Base-by-base conservation (phyloP, 495 filamentous ascomycete species). In the Usnea hakonensis region DNA sequence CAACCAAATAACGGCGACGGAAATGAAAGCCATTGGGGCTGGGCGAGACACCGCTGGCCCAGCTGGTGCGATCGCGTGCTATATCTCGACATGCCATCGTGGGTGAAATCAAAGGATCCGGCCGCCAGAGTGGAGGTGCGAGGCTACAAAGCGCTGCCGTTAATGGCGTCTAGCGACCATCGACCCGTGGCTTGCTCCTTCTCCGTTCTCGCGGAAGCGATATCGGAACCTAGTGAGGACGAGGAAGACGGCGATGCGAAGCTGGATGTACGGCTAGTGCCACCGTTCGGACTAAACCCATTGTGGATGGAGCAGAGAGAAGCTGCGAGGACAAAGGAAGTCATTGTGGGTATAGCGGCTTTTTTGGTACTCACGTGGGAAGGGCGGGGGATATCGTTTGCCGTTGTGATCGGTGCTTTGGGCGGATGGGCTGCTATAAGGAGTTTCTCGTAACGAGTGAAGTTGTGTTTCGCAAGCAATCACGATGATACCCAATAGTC, bases 61-160 rank as follows among this genome's bases (percentile, higher is more conserved):
- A 88, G 88, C 69, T 98, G 94, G 93, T 95, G 90, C 64, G 94
- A 98, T 72, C 85, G 94, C 16, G 86, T 98, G 46, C 75, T 98
- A 21, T 97, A 84, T 68, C 78, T 90, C 17, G 81, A 86, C n/a
- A 64, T 82, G 16, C 83, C 86, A 8, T 61, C 71, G 16, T 84
- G 82, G 77, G 62, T 79, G 41, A 66, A 65, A 33, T 64, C 71
- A 19, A 59, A 59, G 4, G 55, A 64, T 10, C 64, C 72, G 7
- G 58, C 65, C 54, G 71, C 43, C 48, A 66, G 62, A 65, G 81
- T 85, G 53, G 74, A 72, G 28, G 71, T 86, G 1, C 68, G 77
- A 16, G 78, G 74, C 38, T 98, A 98, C 66, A 77, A 83, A 50
- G 83, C 88, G 9, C 76, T 96, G 10, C 90, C 91, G 2, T 70